phyloP scores from a whole-genome alignment of 108 stramenopile species.

The Aurantiochytrium sp. region DNA sequence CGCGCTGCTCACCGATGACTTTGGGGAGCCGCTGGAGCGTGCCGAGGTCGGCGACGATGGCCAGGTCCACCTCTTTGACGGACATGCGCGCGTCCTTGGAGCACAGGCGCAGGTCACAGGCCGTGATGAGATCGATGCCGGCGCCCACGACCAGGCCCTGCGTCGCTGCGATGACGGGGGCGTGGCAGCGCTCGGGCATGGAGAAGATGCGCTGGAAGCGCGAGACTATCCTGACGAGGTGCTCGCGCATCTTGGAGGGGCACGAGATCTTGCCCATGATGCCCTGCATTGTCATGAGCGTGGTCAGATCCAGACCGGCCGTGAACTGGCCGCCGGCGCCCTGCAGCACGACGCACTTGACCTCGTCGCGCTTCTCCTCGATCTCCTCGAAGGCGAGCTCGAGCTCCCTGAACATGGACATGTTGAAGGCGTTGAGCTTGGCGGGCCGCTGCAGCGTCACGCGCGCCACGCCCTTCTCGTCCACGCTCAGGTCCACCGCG shows the following conservation, averaged over 20 bases:
- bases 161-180: not conserved
- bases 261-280: not conserved
- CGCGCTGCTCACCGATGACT: not conserved
- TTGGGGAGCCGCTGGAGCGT: conserved; percentile 16
- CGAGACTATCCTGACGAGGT: not conserved
- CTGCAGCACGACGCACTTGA: not conserved
- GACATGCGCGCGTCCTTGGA: not conserved
- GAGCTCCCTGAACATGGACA: conserved; percentile 22
- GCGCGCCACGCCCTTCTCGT: not conserved
- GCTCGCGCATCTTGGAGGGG: not conserved
- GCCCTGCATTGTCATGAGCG: not conserved
- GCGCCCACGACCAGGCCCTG: conserved; percentile 17
- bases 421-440: conserved; percentile 28
- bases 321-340: not conserved
- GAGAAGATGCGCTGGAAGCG: not conserved
- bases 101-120: conserved; percentile 20
- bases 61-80: conserved; percentile 28
- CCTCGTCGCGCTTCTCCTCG: not conserved
- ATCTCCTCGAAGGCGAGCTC: not conserved
- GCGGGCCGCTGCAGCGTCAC: conserved; percentile 29
- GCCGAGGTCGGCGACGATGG: conserved; percentile 28
- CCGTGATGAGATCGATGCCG: conserved; percentile 19
- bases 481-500: not conserved
- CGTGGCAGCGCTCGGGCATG: not conserved
- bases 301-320: not conserved